These are phyloP conservation scores for Colletotrichum ledebouriae DNA, from an alignment of 2,329 filamentous ascomycete genomes.

Conservation along the genomic window DNA sequence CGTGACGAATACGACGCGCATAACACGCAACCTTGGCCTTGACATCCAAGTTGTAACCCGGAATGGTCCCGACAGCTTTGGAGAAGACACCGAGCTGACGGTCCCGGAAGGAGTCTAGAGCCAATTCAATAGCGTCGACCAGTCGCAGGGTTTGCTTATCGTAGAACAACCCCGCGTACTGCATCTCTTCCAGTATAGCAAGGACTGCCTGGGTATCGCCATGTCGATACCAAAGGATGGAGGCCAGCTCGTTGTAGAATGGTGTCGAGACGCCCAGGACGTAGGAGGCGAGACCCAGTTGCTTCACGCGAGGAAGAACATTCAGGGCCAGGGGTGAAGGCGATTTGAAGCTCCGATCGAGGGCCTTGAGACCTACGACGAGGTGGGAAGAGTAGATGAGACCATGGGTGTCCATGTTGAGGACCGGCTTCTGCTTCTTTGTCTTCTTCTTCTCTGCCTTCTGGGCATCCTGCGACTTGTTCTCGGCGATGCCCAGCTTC, in stretches of 20 bases:
- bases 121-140: conserved; percentile 50
- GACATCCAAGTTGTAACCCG: conserved; percentile 41
- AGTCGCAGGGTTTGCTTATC: conserved; percentile 62
- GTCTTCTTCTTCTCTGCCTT: conserved; percentile 15
- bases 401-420: conserved; percentile 70
- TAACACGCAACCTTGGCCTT: conserved; percentile 34
- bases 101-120: conserved; percentile 45
- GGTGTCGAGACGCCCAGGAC: conserved; percentile 78
- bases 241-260: conserved; percentile 77
- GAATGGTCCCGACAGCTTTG: conserved; percentile 37
- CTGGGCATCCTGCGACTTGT: conserved; percentile 14
- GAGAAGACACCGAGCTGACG: conserved; percentile 38
- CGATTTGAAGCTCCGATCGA: conserved; percentile 69
- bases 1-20: conserved; percentile 25
- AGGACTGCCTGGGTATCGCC: conserved; percentile 69
- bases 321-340: conserved; percentile 71
- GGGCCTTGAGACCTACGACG: conserved; percentile 66
- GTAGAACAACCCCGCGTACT: conserved; percentile 70
- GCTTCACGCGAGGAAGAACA: conserved; percentile 76
- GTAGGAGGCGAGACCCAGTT: conserved; percentile 76
- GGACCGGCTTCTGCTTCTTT: conserved; percentile 44
- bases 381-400: conserved; percentile 75
- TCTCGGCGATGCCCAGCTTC: conserved; percentile 65
- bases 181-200: conserved; percentile 75
- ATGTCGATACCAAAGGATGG: conserved; percentile 71